Conservation (phyloP, 75 land plant genomes). For the Sequoia sempervirens region DNA sequence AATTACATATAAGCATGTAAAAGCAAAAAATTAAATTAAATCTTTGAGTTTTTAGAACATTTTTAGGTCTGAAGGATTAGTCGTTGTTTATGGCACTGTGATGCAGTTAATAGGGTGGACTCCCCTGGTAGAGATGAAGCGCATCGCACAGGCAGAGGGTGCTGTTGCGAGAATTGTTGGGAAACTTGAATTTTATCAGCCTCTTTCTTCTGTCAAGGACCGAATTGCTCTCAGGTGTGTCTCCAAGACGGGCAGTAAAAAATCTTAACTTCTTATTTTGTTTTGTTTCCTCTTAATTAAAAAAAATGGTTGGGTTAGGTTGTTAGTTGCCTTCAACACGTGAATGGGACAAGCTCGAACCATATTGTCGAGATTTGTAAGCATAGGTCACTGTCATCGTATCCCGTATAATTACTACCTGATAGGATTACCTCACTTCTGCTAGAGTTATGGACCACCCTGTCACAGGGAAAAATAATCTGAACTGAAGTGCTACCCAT, state of each 20-base stretch:
- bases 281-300: no score
- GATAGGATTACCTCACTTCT: background rate
- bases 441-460: background rate
- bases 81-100: background rate
- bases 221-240: conserved; percentile 42
- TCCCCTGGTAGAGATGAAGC: conserved; percentile 39
- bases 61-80: background rate
- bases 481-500: no score
- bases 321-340: background rate
- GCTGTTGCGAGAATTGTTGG: conserved; percentile 40
- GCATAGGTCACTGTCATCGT: background rate
- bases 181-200: conserved; percentile 45
- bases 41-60: background rate
- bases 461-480: background rate
- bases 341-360: background rate
- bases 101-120: conserved; percentile 58
- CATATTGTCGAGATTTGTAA: background rate
- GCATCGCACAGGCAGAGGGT: conserved; percentile 30
- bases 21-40: background rate
- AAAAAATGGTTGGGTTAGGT: background rate
- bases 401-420: background rate
- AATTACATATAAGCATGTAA: background rate
- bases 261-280: no score
- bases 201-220: conserved; percentile 52
- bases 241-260: background rate